Evolutionary conservation across 257 asterid genomes (phyloP).

Genomic region (Capsicum chinense): DNA sequence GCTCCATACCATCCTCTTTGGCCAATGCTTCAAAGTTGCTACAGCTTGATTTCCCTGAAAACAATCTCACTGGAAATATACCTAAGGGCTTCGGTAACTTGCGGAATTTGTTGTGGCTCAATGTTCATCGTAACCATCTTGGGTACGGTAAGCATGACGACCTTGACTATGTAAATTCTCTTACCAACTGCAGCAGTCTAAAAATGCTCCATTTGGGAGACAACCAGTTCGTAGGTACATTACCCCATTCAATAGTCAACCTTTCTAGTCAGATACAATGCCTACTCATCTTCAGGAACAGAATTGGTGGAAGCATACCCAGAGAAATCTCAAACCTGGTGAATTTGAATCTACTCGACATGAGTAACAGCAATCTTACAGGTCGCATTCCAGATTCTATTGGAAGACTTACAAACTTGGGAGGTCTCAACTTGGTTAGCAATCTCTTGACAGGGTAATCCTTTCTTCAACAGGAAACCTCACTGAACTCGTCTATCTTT

Average conservation of each 20-base stretch:
- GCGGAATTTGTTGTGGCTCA: constrained; percentile 31
- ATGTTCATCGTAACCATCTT: constrained; percentile 40
- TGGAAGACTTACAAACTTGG: constrained; percentile 49
- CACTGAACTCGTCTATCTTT: constrained; percentile 36
- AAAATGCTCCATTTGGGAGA: constrained; percentile 38
- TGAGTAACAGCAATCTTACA: constrained; percentile 30
- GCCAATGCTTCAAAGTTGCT: constrained; percentile 48
- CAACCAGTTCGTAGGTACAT: constrained; percentile 44
- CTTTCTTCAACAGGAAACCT: constrained; percentile 50
- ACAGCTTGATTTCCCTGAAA: constrained; percentile 39
- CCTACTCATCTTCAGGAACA: constrained; percentile 36
- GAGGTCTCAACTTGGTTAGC: constrained; percentile 36
- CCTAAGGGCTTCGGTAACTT: constrained; percentile 48
- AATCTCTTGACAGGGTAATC: constrained; percentile 45
- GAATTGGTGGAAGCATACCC: constrained; percentile 50
- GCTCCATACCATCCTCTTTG: constrained; percentile 46
- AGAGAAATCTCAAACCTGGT: constrained; percentile 47
- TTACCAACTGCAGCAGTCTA: constrained; percentile 50
- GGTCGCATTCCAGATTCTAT: constrained; percentile 52
- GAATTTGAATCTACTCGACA: constrained; percentile 39
- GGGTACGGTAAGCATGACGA: constrained; percentile 44
- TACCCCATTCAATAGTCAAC: constrained; percentile 44
- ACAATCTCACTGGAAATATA: constrained; percentile 49
- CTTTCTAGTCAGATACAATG: constrained; percentile 44
- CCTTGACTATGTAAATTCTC: constrained; percentile 40